Evolutionary conservation across 352 stramenopile species (phyloP).

Genomic region (Phytophthora chlamydospora): DNA sequence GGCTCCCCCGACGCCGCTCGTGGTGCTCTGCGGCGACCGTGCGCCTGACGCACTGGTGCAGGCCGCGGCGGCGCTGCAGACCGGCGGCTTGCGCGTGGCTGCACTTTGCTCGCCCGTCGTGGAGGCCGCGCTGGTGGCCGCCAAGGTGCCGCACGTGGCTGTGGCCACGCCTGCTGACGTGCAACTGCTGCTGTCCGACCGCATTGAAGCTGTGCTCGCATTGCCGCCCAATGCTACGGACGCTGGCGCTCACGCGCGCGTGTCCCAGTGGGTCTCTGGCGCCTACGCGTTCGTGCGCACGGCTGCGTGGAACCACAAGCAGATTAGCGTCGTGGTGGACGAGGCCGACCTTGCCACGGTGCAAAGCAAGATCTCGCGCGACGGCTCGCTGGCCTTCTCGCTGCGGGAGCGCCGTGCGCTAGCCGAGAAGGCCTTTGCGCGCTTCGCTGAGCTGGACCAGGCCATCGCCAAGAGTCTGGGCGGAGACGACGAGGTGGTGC

Average conservation of each 20-base stretch:
- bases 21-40: slow-evolving; percentile 71
- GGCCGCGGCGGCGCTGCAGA: slow-evolving; percentile 57
- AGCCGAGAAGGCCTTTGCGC: slow-evolving; percentile 80
- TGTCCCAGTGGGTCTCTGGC: slow-evolving; percentile 75
- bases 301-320: slow-evolving; percentile 88
- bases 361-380: slow-evolving; percentile 59
- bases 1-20: slow-evolving; percentile 51
- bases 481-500: slow-evolving; percentile 63
- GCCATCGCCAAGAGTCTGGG: slow-evolving; percentile 62
- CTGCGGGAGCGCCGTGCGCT: slow-evolving; percentile 70
- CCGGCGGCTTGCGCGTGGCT: slow-evolving; percentile 62
- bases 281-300: slow-evolving; percentile 83
- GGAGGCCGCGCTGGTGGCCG: slow-evolving; percentile 63
- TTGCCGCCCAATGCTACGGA: slow-evolving; percentile 43
- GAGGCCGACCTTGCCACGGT: slow-evolving; percentile 61
- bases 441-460: slow-evolving; percentile 78
- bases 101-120: slow-evolving; percentile 61
- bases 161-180: slow-evolving; percentile 68
- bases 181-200: slow-evolving; percentile 72
- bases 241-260: slow-evolving; percentile 41
- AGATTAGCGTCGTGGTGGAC: slow-evolving; percentile 84
- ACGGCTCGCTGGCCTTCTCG: slow-evolving; percentile 72
- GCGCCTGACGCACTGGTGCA: slow-evolving; percentile 54
- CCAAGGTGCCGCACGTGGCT: slow-evolving; percentile 79
- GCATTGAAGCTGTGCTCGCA: slow-evolving; percentile 71